These are phyloP conservation scores for Corymbia maculata DNA, from an alignment of 345 rosid species.

Conservation along the genomic window DNA sequence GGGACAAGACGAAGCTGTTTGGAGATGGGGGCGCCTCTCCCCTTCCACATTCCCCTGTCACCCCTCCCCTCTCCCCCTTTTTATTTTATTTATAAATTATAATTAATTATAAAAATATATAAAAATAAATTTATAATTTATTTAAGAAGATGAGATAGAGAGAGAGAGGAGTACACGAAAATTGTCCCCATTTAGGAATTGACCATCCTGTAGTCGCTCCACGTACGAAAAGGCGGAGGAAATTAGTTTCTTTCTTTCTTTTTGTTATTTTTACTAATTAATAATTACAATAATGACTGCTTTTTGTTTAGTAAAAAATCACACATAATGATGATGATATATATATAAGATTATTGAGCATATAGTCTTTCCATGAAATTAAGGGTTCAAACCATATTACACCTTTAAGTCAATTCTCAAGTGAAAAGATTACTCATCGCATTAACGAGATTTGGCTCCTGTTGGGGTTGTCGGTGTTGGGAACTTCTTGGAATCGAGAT, in stretches of 20 bases:
- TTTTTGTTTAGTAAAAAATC: neutral
- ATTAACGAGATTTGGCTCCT: neutral
- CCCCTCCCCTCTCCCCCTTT: neutral
- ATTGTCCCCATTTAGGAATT: neutral
- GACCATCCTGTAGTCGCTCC: neutral
- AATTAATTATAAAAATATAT: neutral
- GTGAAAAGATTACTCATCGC: neutral
- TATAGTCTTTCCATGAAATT: neutral
- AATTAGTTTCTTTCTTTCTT: neutral
- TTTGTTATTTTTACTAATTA: neutral
- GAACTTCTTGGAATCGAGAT: neutral
- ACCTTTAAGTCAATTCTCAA: fast-evolving
- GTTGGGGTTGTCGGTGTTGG: neutral
- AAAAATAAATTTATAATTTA: neutral
- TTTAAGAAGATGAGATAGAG: neutral
- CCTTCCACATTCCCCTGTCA: neutral
- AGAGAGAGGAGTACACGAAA: neutral
- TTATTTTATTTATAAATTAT: too few relatives aligned
- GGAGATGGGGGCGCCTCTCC: neutral
- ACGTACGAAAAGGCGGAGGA: neutral
- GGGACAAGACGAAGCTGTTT: neutral
- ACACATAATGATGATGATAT: neutral
- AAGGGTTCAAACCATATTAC: neutral
- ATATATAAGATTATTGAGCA: neutral
- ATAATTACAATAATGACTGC: neutral